These are phyloP conservation scores for Aureobasidium sp. DNA, from an alignment of 2,329 filamentous ascomycete species.

Conservation along the genomic window DNA sequence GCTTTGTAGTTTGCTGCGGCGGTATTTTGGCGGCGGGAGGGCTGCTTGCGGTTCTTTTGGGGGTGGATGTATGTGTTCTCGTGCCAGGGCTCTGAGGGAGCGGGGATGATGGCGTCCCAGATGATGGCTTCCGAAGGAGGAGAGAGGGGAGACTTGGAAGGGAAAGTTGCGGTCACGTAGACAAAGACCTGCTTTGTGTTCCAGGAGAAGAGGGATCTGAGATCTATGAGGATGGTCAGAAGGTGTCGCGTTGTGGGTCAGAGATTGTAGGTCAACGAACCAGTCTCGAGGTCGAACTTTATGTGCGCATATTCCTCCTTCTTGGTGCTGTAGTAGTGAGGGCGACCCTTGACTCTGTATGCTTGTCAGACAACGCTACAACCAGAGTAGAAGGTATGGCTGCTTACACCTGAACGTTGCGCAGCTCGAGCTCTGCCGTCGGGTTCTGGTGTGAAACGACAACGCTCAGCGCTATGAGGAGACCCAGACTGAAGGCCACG, in stretches of 20 bases:
- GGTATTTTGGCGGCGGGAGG: slow-evolving; percentile 22
- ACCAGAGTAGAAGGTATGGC: not conserved
- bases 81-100: slow-evolving; percentile 52
- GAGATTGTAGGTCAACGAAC: slow-evolving; percentile 26
- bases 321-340: slow-evolving; percentile 91
- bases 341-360: slow-evolving; percentile 71
- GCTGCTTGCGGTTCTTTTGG: slow-evolving; percentile 46
- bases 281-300: slow-evolving; percentile 82
- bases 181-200: slow-evolving; percentile 98
- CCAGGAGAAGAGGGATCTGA: slow-evolving; percentile 92
- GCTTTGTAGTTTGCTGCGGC: slow-evolving; percentile 22
- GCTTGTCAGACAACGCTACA: not conserved
- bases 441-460: slow-evolving; percentile 63
- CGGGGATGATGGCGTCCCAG: slow-evolving; percentile 92
- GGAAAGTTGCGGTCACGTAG: slow-evolving; percentile 78
- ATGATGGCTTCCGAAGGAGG: slow-evolving; percentile 65
- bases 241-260: slow-evolving; percentile 18
- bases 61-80: slow-evolving; percentile 46
- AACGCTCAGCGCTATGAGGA: slow-evolving; percentile 73
- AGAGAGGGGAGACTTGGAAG: slow-evolving; percentile 31
- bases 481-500: slow-evolving; percentile 74
- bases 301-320: slow-evolving; percentile 95
- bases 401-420: slow-evolving; percentile 77
- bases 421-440: slow-evolving; percentile 55
- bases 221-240: slow-evolving; percentile 46